phyloP scores from a whole-genome alignment of 768 basidiomycete species.

The Dioszegia aurantiaca region DNA sequence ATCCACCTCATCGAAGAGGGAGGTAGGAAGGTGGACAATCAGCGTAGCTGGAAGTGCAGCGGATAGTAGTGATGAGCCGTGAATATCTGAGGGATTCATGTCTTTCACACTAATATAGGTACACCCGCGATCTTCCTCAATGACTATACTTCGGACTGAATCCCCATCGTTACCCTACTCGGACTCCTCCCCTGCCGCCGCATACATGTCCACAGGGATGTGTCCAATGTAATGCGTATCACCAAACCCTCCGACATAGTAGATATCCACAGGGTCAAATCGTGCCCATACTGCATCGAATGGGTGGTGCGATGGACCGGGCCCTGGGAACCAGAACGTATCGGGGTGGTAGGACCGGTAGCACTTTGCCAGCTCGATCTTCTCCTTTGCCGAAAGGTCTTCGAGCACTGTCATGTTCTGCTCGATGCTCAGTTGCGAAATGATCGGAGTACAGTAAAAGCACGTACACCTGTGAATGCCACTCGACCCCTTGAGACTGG shows the following conservation, averaged over 20 bases:
- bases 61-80: too few relatives aligned
- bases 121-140: too few relatives aligned
- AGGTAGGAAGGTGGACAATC: too few relatives aligned
- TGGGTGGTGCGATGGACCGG: slow-evolving; percentile 10
- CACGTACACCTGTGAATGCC: slow-evolving; percentile 48
- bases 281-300: slow-evolving; percentile 39
- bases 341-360: slow-evolving; percentile 45
- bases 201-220: slow-evolving; percentile 45
- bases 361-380: slow-evolving; percentile 27
- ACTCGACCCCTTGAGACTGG: slow-evolving; percentile 46
- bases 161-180: too few relatives aligned
- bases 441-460: background rate
- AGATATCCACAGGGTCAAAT: slow-evolving; percentile 42
- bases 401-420: slow-evolving; percentile 46
- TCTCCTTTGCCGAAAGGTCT: slow-evolving; percentile 20
- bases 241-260: slow-evolving; percentile 52
- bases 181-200: slow-evolving; percentile 9
- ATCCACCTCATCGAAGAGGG: too few relatives aligned
- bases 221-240: slow-evolving; percentile 49
- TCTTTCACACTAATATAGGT: too few relatives aligned
- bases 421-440: background rate
- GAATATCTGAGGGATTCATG: too few relatives aligned
- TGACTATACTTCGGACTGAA: too few relatives aligned
- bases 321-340: slow-evolving; percentile 38
- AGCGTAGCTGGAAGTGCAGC: too few relatives aligned